A percentile compares a stretch with the other conserved stretches of the same genome.
Conservation (phyloP, 495 filamentous ascomycete genomes). For the Mycothermus thermophilus region DNA sequence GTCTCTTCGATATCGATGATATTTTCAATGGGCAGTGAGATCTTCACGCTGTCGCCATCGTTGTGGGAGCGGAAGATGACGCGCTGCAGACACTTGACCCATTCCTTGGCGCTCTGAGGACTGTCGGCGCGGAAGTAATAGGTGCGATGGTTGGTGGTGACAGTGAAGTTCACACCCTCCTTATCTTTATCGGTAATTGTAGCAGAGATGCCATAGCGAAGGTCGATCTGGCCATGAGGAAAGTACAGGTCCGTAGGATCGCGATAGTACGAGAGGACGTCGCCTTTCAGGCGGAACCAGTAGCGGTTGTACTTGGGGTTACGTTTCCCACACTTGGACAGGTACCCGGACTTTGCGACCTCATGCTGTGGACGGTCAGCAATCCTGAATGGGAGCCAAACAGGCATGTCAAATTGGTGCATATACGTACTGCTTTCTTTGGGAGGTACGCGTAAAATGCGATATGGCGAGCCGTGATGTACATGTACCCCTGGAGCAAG, state of each 20-base stretch:
- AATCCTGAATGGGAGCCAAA: neutral
- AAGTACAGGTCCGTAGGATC: conserved; percentile 82
- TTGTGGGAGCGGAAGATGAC: conserved; percentile 95
- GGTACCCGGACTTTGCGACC: conserved; percentile 73
- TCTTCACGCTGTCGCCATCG: conserved; percentile 94
- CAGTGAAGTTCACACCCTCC: conserved; percentile 59
- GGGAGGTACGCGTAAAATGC: conserved; percentile 96
- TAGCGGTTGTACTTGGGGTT: conserved; percentile 86
- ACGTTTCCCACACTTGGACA: conserved; percentile 76
- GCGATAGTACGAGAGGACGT: conserved; percentile 86
- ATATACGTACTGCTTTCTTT: conserved; percentile 68
- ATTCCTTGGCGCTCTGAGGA: conserved; percentile 79
- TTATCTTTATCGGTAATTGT: conserved; percentile 59
- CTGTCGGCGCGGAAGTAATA: conserved; percentile 90
- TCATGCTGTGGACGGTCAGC: conserved; percentile 42
- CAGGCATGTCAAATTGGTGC: no score
- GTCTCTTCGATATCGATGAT: conserved; percentile 88
- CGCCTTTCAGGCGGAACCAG: conserved; percentile 92
- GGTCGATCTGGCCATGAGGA: conserved; percentile 79
- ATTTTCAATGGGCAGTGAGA: conserved; percentile 76
- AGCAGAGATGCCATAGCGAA: conserved; percentile 83
- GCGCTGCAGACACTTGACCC: conserved; percentile 87
- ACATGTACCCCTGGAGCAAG: conserved; percentile 89
- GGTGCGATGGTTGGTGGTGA: conserved; percentile 68
- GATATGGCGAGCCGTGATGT: conserved; percentile 84